These are phyloP conservation scores for Blakeslea trispora DNA, from an alignment of 371 early-diverging fungal species.

Conservation along the genomic window DNA sequence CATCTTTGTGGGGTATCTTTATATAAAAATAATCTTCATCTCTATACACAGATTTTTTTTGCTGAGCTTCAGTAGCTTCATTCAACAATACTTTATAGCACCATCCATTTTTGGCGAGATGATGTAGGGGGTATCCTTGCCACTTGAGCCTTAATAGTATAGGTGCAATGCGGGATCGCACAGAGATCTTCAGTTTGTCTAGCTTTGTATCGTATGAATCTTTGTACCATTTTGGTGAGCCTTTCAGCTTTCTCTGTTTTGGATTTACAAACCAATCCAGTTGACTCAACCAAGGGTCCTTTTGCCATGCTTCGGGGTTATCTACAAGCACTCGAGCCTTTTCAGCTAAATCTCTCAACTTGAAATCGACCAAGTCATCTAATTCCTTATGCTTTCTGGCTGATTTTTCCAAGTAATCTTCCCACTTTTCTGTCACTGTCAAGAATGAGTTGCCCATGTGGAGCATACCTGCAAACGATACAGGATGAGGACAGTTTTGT, in stretches of 20 bases:
- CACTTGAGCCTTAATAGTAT: slow-evolving; percentile 83
- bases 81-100: slow-evolving; percentile 62
- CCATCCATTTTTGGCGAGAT: slow-evolving; percentile 76
- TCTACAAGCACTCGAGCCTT: slow-evolving; percentile 55
- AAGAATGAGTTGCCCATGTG: slow-evolving; percentile 88
- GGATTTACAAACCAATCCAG: slow-evolving; percentile 80
- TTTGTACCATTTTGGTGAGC: slow-evolving; percentile 88
- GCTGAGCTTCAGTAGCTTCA: slow-evolving; percentile 11
- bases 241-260: slow-evolving; percentile 57
- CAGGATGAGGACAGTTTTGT: slow-evolving; percentile 90
- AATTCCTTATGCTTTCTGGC: slow-evolving; percentile 61
- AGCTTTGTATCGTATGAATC: slow-evolving; percentile 70
- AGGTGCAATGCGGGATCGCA: slow-evolving; percentile 78
- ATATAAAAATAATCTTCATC: slow-evolving; percentile 59
- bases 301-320: slow-evolving; percentile 34
- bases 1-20: slow-evolving; percentile 88
- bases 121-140: slow-evolving; percentile 81
- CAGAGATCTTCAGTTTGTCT: slow-evolving; percentile 62
- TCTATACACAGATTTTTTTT: slow-evolving; percentile 20
- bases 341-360: slow-evolving; percentile 68
- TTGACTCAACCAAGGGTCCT: slow-evolving; percentile 86
- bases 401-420: slow-evolving; percentile 59
- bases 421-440: slow-evolving; percentile 82
- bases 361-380: slow-evolving; percentile 56
- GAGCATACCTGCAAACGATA: slow-evolving; percentile 89